Percentiles rank a stretch among this genome's conserved stretches.
These are phyloP conservation scores for Agrostemma githago DNA, from an alignment of 148 eudicot genomes.

Conservation along the genomic window DNA sequence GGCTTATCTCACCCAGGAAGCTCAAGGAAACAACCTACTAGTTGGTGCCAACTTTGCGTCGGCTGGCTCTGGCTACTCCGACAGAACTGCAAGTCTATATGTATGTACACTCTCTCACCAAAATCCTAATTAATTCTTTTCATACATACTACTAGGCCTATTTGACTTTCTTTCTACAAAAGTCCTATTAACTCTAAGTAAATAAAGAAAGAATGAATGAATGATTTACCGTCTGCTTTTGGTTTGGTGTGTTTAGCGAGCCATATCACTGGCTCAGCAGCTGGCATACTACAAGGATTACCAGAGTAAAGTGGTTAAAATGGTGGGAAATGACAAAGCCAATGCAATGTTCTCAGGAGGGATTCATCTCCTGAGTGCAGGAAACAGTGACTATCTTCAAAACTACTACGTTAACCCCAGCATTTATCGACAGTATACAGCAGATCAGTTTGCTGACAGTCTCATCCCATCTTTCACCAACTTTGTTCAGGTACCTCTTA, in stretches of 20 bases:
- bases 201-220: background rate
- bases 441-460: conserved; percentile 59
- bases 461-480: conserved; percentile 53
- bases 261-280: conserved; percentile 63
- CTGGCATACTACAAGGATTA: conserved; percentile 64
- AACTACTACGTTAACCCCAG: conserved; percentile 71
- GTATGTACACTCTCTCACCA: conserved; percentile 30
- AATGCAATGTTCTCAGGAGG: conserved; percentile 62
- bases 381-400: conserved; percentile 82
- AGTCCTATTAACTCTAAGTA: background rate
- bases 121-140: background rate
- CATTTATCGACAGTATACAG: conserved; percentile 44
- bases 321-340: conserved; percentile 65
- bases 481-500: conserved; percentile 51
- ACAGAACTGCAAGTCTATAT: conserved; percentile 64
- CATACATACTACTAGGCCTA: background rate
- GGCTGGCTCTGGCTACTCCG: conserved; percentile 78
- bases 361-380: conserved; percentile 80
- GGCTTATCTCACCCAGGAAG: conserved; percentile 66
- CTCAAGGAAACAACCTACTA: conserved; percentile 46
- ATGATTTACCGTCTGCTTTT: background rate
- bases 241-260: conserved; percentile 37
- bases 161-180: too few species aligned
- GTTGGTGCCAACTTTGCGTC: conserved; percentile 82
- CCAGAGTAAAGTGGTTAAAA: conserved; percentile 52